Percentiles rank a stretch among this genome's conserved stretches.
Conservation (phyloP, 768 basidiomycete species). For the Russula sp. region DNA sequence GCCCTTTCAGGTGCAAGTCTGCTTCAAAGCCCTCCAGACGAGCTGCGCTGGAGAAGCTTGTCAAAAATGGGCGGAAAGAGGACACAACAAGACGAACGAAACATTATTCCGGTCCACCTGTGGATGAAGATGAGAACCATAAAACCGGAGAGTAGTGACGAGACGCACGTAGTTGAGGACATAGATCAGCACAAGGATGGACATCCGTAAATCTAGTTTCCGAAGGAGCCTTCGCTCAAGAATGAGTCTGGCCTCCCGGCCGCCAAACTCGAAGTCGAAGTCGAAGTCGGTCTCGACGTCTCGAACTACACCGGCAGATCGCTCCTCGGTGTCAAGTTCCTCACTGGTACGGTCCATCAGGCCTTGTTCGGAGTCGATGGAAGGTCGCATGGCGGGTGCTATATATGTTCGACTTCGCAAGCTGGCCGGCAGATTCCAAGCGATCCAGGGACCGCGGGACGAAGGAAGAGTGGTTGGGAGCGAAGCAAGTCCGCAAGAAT, state of each 20-base stretch:
- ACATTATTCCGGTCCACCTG: conserved; percentile 71
- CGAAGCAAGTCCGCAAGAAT: too few relatives aligned
- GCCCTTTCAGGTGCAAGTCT: conserved; percentile 54
- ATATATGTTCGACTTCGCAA: neutral
- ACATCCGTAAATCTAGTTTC: conserved; percentile 38
- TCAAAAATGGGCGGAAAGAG: neutral
- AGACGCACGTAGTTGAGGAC: conserved; percentile 40
- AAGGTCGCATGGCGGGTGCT: conserved; percentile 18
- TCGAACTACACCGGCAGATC: neutral
- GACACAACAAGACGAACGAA: conserved; percentile 34
- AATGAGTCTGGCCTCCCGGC: conserved; percentile 30
- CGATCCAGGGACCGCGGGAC: neutral
- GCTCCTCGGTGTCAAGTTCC: neutral
- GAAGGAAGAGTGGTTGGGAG: neutral
- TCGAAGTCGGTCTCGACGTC: conserved; percentile 25
- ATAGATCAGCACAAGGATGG: conserved; percentile 40
- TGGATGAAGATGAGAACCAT: neutral
- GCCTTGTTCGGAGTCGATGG: neutral
- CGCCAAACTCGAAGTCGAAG: conserved; percentile 33
- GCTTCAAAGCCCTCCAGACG: conserved; percentile 63
- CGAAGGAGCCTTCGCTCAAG: conserved; percentile 38
- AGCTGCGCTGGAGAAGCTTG: conserved; percentile 44
- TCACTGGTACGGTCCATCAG: neutral
- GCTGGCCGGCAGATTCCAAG: neutral
- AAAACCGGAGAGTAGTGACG: neutral